These are phyloP conservation scores for Phyllosticta citribraziliensis DNA, from an alignment of 2,329 filamentous ascomycete genomes.

Conservation along the genomic window DNA sequence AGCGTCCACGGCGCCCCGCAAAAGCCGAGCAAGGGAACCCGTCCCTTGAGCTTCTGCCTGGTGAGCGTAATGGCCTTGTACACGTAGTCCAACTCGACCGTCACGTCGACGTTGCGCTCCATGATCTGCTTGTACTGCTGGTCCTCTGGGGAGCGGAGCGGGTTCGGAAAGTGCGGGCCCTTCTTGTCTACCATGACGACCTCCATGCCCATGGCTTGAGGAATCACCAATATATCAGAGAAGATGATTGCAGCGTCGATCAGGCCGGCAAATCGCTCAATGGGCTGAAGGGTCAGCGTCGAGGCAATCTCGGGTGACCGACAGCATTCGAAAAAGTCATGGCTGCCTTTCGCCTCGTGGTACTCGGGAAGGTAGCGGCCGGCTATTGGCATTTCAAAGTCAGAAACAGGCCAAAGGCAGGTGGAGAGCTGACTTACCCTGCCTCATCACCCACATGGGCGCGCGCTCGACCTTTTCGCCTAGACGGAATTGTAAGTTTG, in stretches of 20 bases:
- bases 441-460: slow-evolving; percentile 98
- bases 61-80: slow-evolving; percentile 93
- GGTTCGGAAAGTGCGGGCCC: slow-evolving; percentile 86
- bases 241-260: slow-evolving; percentile 98
- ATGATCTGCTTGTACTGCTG: slow-evolving; percentile 73
- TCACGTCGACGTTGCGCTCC: slow-evolving; percentile 70
- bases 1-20: slow-evolving; percentile 95
- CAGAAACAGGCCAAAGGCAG: slow-evolving; percentile 3
- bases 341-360: slow-evolving; percentile 80
- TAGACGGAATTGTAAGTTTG: slow-evolving; percentile 26
- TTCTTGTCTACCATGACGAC: slow-evolving; percentile 98
- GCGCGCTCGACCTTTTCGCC: slow-evolving; percentile 86
- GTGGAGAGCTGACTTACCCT: slow-evolving; percentile 51
- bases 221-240: slow-evolving; percentile 94
- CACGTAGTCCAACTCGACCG: slow-evolving; percentile 79
- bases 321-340: slow-evolving; percentile 98
- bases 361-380: slow-evolving; percentile 97
- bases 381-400: slow-evolving; percentile 43
- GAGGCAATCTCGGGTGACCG: slow-evolving; percentile 87
- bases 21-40: slow-evolving; percentile 91
- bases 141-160: slow-evolving; percentile 69
- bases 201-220: slow-evolving; percentile 96
- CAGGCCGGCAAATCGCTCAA: slow-evolving; percentile 82
- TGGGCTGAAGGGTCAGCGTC: slow-evolving; percentile 84
- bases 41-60: slow-evolving; percentile 72